Evolutionary conservation across 306 rosid genomes (phyloP).

Genomic region (Pyrus pyrifolia): DNA sequence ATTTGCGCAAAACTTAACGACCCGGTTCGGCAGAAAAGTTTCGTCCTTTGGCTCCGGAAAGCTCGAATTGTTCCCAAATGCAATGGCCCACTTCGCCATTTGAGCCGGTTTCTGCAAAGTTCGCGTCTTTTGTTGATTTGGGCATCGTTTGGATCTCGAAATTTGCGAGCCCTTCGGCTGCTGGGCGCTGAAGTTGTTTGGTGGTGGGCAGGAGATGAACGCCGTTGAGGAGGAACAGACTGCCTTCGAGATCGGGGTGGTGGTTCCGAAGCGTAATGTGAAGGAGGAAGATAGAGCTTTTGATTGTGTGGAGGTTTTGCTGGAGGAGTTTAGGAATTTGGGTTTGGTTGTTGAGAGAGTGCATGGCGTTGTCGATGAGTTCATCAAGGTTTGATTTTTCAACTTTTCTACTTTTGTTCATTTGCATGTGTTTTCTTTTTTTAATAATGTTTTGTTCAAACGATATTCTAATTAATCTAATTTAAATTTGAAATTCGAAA

Average conservation of each 20-base stretch:
- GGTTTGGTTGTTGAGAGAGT: slow-evolving; percentile 73
- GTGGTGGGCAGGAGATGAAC: slow-evolving; percentile 36
- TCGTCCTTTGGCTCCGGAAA: not conserved
- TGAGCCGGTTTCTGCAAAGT: slow-evolving; percentile 11
- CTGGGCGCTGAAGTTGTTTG: not conserved
- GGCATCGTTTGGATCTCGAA: slow-evolving; percentile 6
- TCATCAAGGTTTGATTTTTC: slow-evolving; percentile 67
- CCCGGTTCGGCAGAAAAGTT: not conserved
- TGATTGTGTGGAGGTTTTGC: slow-evolving; percentile 51
- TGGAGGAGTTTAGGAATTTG: slow-evolving; percentile 46
- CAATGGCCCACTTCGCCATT: slow-evolving; percentile 1
- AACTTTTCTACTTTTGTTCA: not conserved
- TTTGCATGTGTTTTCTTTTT: not conserved
- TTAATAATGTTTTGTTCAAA: not conserved
- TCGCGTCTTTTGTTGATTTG: slow-evolving; percentile 10
- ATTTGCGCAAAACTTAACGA: not conserved
- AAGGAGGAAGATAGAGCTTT: slow-evolving; percentile 30
- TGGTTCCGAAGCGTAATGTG: slow-evolving; percentile 53
- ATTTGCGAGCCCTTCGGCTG: not conserved
- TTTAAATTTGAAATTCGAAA: too few relatives aligned
- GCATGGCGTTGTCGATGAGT: slow-evolving; percentile 78
- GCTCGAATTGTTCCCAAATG: not conserved
- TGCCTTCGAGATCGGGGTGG: slow-evolving; percentile 78
- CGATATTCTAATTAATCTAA: not conserved
- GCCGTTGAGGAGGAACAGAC: slow-evolving; percentile 32